phyloP scores from a whole-genome alignment of 1,284 basidiomycete species.

The Microbotryum intermedium region DNA sequence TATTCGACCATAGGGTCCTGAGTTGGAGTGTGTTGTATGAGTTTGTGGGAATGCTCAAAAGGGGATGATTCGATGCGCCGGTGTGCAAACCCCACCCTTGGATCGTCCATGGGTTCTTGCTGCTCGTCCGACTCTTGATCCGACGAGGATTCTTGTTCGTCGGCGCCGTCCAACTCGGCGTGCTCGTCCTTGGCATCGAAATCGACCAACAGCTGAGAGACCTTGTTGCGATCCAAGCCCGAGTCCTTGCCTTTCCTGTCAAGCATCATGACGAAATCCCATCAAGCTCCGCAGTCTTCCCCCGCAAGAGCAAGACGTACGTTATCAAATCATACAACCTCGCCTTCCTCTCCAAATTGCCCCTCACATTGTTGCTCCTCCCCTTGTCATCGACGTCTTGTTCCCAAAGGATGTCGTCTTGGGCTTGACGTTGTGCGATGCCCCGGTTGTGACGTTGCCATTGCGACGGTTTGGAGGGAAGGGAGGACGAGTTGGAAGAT shows the following conservation, averaged over 20 bases:
- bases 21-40: slow-evolving; percentile 37
- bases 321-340: slow-evolving; percentile 30
- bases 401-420: slow-evolving; percentile 20
- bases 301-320: neutral
- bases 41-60: neutral
- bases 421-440: neutral
- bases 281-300: neutral
- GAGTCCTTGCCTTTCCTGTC: slow-evolving; percentile 61
- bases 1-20: slow-evolving; percentile 72
- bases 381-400: neutral
- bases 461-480: slow-evolving; percentile 3
- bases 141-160: slow-evolving; percentile 22
- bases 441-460: slow-evolving; percentile 24
- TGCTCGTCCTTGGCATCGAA: slow-evolving; percentile 59
- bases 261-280: neutral
- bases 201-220: slow-evolving; percentile 67
- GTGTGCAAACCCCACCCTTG: neutral
- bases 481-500: neutral
- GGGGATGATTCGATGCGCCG: neutral
- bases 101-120: neutral
- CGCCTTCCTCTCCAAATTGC: slow-evolving; percentile 29
- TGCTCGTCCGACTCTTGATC: slow-evolving; percentile 13
- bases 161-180: slow-evolving; percentile 44
- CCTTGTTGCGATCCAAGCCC: slow-evolving; percentile 67
- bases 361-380: slow-evolving; percentile 1